Evolutionary conservation across 1,139 yeast genomes (phyloP).

Genomic region (Sugiyamaella grinbergsii): DNA sequence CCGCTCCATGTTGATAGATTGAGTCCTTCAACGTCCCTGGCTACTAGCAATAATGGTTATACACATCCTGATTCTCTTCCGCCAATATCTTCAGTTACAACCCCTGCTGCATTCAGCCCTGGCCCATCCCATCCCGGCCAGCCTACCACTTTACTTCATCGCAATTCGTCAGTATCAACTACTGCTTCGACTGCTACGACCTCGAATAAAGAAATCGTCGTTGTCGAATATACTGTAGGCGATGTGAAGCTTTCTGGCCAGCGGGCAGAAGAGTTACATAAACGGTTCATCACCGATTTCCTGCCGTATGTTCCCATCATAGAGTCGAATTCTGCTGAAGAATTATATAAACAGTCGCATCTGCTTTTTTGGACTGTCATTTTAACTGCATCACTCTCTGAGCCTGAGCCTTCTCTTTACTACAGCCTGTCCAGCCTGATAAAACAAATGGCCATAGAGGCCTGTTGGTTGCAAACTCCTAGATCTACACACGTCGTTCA

Average conservation of each 20-base stretch:
- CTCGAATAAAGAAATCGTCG: slow-evolving; percentile 7
- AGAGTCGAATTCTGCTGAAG: slow-evolving; percentile 69
- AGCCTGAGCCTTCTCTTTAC: slow-evolving; percentile 83
- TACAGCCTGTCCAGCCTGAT: slow-evolving; percentile 74
- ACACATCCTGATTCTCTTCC: slow-evolving; percentile 13
- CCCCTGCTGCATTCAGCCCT: slow-evolving; percentile 4
- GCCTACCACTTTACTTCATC: slow-evolving; percentile 3
- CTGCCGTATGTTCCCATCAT: slow-evolving; percentile 81
- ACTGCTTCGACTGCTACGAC: slow-evolving; percentile 13
- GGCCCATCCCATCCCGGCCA: neutral
- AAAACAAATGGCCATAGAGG: slow-evolving; percentile 85
- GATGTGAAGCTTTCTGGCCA: slow-evolving; percentile 65
- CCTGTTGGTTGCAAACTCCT: slow-evolving; percentile 93
- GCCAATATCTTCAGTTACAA: slow-evolving; percentile 17
- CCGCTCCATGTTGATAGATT: slow-evolving; percentile 8
- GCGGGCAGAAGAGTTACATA: slow-evolving; percentile 73
- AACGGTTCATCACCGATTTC: slow-evolving; percentile 63
- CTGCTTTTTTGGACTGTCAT: slow-evolving; percentile 89
- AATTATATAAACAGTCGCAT: slow-evolving; percentile 79
- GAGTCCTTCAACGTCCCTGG: slow-evolving; percentile 1
- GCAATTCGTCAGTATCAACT: slow-evolving; percentile 14
- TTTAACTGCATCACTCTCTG: slow-evolving; percentile 80
- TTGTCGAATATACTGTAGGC: slow-evolving; percentile 52
- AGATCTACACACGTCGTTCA: slow-evolving; percentile 92
- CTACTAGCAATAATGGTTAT: neutral